phyloP scores from a whole-genome alignment of 331 rosid species.

The Quercus lobata region DNA sequence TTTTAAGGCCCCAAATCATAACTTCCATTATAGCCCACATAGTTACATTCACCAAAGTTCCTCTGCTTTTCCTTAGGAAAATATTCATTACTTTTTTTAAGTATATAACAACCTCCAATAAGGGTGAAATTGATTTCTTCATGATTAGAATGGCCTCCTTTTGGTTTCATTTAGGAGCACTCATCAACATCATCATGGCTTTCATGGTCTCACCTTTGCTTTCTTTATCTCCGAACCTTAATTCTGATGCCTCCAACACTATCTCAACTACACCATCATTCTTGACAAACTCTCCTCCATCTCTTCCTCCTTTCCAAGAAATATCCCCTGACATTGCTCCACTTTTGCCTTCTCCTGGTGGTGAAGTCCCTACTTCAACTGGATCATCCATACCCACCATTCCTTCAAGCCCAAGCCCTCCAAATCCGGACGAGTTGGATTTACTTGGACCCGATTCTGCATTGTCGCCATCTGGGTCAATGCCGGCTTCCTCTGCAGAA shows the following conservation, averaged over 20 bases:
- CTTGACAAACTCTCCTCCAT: constrained; percentile 30
- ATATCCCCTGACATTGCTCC: constrained; percentile 86
- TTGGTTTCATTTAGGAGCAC: constrained; percentile 33
- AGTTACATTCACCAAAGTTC: neutral
- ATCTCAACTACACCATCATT: constrained; percentile 46
- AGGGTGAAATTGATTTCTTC: constrained; percentile 26
- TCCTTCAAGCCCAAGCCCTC: constrained; percentile 85
- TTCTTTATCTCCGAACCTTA: constrained; percentile 33
- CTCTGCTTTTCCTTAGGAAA: constrained; percentile 11
- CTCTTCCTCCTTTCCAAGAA: constrained; percentile 40
- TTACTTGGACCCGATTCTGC: constrained; percentile 58
- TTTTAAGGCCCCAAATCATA: constrained; percentile 43
- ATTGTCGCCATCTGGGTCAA: constrained; percentile 53
- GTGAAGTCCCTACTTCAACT: constrained; percentile 51
- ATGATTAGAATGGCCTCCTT: constrained; percentile 65
- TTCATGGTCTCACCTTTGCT: constrained; percentile 44
- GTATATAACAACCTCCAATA: constrained; percentile 14
- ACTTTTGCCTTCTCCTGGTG: constrained; percentile 80
- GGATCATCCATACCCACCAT: constrained; percentile 69
- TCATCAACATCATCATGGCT: constrained; percentile 29
- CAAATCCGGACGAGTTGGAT: constrained; percentile 60
- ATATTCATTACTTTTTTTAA: neutral
- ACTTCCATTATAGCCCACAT: constrained; percentile 30
- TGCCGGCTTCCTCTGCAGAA: constrained; percentile 43
- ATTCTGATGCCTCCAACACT: constrained; percentile 29